These are phyloP conservation scores for Tricholoma sp. DNA, from an alignment of 768 basidiomycete species.

Conservation along the genomic window DNA sequence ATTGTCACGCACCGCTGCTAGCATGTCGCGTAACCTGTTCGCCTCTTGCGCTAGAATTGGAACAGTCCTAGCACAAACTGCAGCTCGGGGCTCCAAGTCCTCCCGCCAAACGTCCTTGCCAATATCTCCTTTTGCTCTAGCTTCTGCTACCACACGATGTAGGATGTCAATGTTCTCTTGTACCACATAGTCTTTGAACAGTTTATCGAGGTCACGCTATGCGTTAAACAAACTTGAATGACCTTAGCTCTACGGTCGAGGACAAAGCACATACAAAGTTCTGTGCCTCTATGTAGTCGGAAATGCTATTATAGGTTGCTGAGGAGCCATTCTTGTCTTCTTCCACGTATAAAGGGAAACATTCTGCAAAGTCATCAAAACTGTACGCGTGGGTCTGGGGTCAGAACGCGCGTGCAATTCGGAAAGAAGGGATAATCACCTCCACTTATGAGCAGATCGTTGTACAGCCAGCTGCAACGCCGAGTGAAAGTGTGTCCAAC, in stretches of 20 bases:
- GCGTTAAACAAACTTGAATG: neutral
- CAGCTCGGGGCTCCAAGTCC: constrained; percentile 55
- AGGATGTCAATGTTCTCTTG: constrained; percentile 67
- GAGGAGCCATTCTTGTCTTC: constrained; percentile 60
- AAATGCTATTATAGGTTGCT: constrained; percentile 59
- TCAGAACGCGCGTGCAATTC: neutral
- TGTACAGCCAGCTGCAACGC: constrained; percentile 53
- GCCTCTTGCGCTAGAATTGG: constrained; percentile 49
- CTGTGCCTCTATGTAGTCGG: constrained; percentile 65
- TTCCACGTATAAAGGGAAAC: constrained; percentile 60
- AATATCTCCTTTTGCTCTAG: constrained; percentile 42
- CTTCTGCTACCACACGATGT: constrained; percentile 65
- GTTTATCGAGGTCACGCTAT: constrained; percentile 60
- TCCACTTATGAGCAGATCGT: constrained; percentile 54
- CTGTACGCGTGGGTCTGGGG: constrained; percentile 22
- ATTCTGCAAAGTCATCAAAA: constrained; percentile 57
- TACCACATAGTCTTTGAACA: constrained; percentile 66
- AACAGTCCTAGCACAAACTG: constrained; percentile 57
- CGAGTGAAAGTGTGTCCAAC: constrained; percentile 53
- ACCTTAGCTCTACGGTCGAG: neutral
- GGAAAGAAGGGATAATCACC: constrained; percentile 29
- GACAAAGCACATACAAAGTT: constrained; percentile 38
- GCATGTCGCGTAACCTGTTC: constrained; percentile 30
- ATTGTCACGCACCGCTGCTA: constrained; percentile 35
- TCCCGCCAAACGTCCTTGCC: constrained; percentile 62